These are phyloP conservation scores for Solanum stenotomum DNA, from an alignment of 257 asterid genomes.

Conservation along the genomic window DNA sequence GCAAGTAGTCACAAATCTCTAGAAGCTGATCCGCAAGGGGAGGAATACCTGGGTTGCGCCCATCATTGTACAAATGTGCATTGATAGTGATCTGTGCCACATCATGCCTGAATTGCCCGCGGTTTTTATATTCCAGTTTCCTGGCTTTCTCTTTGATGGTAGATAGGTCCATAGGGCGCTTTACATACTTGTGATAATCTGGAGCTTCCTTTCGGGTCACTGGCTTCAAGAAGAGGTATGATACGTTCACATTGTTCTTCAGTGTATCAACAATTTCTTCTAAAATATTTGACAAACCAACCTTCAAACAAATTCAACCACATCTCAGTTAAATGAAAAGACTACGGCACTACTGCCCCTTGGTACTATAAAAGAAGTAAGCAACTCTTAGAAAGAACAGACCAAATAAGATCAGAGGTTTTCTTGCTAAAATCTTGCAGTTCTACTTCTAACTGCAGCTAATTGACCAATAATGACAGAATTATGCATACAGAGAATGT, in stretches of 20 bases:
- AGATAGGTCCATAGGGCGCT: conserved; percentile 84
- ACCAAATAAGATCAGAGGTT: background rate
- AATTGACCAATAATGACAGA: background rate
- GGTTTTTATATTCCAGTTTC: conserved; percentile 73
- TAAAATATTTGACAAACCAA: conserved; percentile 73
- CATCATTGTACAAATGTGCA: conserved; percentile 74
- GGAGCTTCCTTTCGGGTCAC: conserved; percentile 95
- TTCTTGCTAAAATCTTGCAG: background rate
- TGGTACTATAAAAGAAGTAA: background rate
- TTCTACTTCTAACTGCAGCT: background rate
- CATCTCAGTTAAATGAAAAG: background rate
- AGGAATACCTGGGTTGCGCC: conserved; percentile 88
- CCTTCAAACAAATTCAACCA: conserved; percentile 38
- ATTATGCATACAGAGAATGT: background rate
- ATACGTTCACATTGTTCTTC: conserved; percentile 46
- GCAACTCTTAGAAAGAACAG: background rate
- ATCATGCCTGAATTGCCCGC: conserved; percentile 81
- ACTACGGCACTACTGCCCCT: background rate
- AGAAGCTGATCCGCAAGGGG: conserved; percentile 97
- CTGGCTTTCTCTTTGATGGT: conserved; percentile 67
- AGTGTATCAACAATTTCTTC: conserved; percentile 68
- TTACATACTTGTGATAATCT: conserved; percentile 51
- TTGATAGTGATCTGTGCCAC: conserved; percentile 64
- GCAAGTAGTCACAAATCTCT: conserved; percentile 77
- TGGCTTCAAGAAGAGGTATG: conserved; percentile 77